A percentile compares a stretch with the other conserved stretches of the same genome.
Evolutionary conservation across 2,329 filamentous ascomycete species (phyloP).

Genomic region (Colletotrichum neosansevieriae): DNA sequence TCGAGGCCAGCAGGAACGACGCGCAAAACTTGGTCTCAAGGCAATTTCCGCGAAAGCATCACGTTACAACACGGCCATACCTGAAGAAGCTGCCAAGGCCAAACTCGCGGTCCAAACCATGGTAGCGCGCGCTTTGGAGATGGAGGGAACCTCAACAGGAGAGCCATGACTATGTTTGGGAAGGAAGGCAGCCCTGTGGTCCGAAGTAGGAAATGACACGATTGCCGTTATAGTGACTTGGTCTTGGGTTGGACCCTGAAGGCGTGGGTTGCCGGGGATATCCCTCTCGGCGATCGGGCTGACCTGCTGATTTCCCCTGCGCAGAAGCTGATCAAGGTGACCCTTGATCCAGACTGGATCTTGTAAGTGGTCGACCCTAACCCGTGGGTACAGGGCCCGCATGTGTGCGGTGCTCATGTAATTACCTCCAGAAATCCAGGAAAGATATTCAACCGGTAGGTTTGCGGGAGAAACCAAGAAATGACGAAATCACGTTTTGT

Average conservation of each 20-base stretch:
- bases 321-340: slow-evolving; percentile 21
- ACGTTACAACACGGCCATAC: slow-evolving; percentile 80
- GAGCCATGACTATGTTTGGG: slow-evolving; percentile 88
- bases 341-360: background rate
- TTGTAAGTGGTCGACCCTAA: slow-evolving; percentile 6
- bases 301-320: background rate
- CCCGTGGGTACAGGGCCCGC: slow-evolving; percentile 18
- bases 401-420: slow-evolving; percentile 4
- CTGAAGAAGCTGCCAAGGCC: slow-evolving; percentile 80
- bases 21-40: slow-evolving; percentile 88
- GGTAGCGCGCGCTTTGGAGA: slow-evolving; percentile 89
- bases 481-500: slow-evolving; percentile 39
- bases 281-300: slow-evolving; percentile 22
- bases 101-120: slow-evolving; percentile 86
- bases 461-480: slow-evolving; percentile 28
- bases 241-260: slow-evolving; percentile 45
- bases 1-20: slow-evolving; percentile 88
- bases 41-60: slow-evolving; percentile 93
- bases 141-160: slow-evolving; percentile 93
- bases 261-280: slow-evolving; percentile 22
- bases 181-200: slow-evolving; percentile 82
- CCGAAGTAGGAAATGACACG: slow-evolving; percentile 84
- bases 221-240: slow-evolving; percentile 79
- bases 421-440: slow-evolving; percentile 32
- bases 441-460: slow-evolving; percentile 36